Evolutionary conservation across 2,329 filamentous ascomycete species (phyloP), one percentile per base, ranked within the genome.

Genomic region (Didymella glomerata): DNA sequence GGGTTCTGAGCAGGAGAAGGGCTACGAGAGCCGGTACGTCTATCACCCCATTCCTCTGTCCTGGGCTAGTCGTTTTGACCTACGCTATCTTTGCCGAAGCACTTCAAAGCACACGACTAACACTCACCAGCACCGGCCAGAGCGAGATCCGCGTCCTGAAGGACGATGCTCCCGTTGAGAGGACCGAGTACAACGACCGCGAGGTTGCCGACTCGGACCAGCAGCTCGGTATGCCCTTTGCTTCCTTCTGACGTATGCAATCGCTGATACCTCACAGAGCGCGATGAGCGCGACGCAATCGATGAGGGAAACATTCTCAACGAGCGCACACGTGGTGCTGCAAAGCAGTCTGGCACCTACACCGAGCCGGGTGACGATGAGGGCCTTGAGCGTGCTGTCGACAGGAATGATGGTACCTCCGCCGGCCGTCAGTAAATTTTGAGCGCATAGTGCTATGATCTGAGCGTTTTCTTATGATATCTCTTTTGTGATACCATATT

Each of bases 291-390:
- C 2, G 80, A 83, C 2, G 82, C 82, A 3, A 83, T 84, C 42
- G 78, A 84, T 52, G 55, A 77, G 61, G 68, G 59, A 53, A 84
- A 84, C 62, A 83, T 84, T 38, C 65, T 84, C 6, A 74, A 79
- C 3, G 73, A 71, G 25, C 79, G 81, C 28, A 84, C 82, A 8
- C 76, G 82, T 18, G 81, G 82, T 54, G 82, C 80, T 0, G 68
- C 79, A 0, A 82, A 82, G 74, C 34, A 73, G 40, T 61, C 72
- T 34, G 81, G 82, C 18, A 74, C 76, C 0, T 84, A 84, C 64
- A 62, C 68, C 1, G 82, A 85, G 76, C 83, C 82, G n/a, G 80
- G 80, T 28, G 83, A 84, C 63, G 81, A 84, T 54, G 82, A 84
- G 71, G 74, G 78, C 16, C 64, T 81, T 48, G 81, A 83, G 68